Conservation (phyloP, 116 monocot genomes). For the Cymodocea nodosa region DNA sequence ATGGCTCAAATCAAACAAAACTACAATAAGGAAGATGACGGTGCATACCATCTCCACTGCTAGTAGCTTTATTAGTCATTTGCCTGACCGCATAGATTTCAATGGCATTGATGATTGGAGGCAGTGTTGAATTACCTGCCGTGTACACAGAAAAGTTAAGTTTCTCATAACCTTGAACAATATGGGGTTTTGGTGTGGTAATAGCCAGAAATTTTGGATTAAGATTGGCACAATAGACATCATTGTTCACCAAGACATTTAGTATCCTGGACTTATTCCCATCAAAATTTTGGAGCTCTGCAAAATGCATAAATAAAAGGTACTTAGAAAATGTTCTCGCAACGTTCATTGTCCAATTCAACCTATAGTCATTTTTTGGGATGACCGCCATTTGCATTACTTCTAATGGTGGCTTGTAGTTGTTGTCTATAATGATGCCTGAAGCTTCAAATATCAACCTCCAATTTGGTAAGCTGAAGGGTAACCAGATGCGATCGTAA, state of each 20-base stretch:
- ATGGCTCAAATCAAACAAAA: no score
- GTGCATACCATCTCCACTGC: slow-evolving; percentile 6
- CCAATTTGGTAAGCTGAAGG: not conserved
- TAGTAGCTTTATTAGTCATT: not conserved
- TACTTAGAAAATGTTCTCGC: not conserved
- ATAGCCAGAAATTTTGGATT: not conserved
- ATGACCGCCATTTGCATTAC: slow-evolving; percentile 5
- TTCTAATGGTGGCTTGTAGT: not conserved
- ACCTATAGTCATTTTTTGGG: not conserved
- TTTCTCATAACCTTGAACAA: not conserved
- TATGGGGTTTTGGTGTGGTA: not conserved
- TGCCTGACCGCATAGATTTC: not conserved
- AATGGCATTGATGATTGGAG: slow-evolving; percentile 10
- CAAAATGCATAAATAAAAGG: slow-evolving; percentile 6
- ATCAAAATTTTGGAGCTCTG: slow-evolving; percentile 7
- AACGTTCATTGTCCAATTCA: not conserved
- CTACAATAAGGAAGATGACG: not conserved
- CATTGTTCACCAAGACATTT: not conserved
- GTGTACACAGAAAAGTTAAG: not conserved
- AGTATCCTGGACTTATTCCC: slow-evolving; percentile 5
- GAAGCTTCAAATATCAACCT: not conserved
- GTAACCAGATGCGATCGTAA: slow-evolving; percentile 17
- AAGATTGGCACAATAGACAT: not conserved
- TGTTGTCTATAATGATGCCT: not conserved
- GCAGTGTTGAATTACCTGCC: slow-evolving; percentile 2